Base-by-base conservation (phyloP, 305 asterid genomes). In the Fraxinus dipetala region DNA sequence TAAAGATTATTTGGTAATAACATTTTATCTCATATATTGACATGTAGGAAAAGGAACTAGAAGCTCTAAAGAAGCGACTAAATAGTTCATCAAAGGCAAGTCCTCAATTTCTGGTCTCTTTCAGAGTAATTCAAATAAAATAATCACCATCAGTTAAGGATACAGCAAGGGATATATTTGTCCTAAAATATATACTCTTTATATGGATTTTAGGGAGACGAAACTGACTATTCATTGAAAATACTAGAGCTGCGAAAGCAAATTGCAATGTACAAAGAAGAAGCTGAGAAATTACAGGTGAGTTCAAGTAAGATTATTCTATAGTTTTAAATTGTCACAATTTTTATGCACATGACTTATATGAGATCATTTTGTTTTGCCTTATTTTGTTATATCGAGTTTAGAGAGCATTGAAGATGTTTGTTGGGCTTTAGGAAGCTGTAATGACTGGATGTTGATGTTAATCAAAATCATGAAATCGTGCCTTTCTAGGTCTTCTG, bases 271-370 rank as follows among this genome's bases (percentile, higher is more conserved):
- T 97, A 95, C 90, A 86, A 79, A 84, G 95, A 92, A 85, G 99
- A 95, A 86, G 99, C 92, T 75, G 90, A 91, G 80, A 95, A 91
- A 84, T 89, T 95, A 85, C 97, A 93, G 97, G 98, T 95, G 81
- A 83, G 83, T 79, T 59, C 67, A 69, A 70, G 28, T 35, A 73
- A 30, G 78, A 83, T 80, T 78, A 38, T 74, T 32, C 79, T 72
- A 43, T 81, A 48, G 56, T 80, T 75, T 76, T 69, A 70, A 32
- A 72, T n/a, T 72, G 13, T 72, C 30, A 72, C 76, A 72, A 72
- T 10, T 38, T 32, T 72, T 34, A 31, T 72, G 48, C 51, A n/a
- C 81, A 36, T 18, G 54, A 83, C 22, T 80, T 61, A 34, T 82
- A 35, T 56, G 80, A 80, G 78, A 14, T 31, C 36, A 59, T 30